Evolutionary conservation across 2,329 filamentous ascomycete species (phyloP).

Genomic region (Xylaria sp.): DNA sequence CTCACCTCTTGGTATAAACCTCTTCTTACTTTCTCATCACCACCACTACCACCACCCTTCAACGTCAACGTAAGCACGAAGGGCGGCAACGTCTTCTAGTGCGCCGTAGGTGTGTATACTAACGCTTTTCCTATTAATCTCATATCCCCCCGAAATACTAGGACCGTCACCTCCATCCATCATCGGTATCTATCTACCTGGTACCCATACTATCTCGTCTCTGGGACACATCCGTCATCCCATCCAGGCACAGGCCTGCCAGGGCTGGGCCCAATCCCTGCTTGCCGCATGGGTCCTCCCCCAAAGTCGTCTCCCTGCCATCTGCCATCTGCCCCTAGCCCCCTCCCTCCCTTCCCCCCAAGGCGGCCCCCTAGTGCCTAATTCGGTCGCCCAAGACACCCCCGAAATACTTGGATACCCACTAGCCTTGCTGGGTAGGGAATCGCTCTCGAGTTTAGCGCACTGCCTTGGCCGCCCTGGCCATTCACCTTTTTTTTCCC

Average conservation of each 20-base stretch:
- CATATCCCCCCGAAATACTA: conserved; percentile 5
- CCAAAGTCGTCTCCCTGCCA: conserved; percentile 15
- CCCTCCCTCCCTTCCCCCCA: conserved; percentile 13
- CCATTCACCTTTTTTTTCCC: conserved; percentile 26
- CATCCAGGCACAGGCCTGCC: conserved; percentile 21
- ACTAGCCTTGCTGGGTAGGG: conserved; percentile 28
- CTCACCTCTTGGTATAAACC: too few species aligned
- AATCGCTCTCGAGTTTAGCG: conserved; percentile 19
- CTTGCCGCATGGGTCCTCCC: conserved; percentile 22
- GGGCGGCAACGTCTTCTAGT: not conserved
- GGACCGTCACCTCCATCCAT: not conserved
- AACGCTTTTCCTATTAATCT: conserved; percentile 12
- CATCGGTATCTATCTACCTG: conserved; percentile 2
- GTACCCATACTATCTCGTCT: conserved; percentile 13
- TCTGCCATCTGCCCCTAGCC: conserved; percentile 17
- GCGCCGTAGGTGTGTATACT: not conserved
- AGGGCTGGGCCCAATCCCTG: conserved; percentile 21
- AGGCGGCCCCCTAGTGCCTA: conserved; percentile 15
- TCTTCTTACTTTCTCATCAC: too few species aligned
- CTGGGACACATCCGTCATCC: conserved; percentile 15
- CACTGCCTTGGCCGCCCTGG: conserved; percentile 24
- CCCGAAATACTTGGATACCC: conserved; percentile 11
- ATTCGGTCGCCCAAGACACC: conserved; percentile 20
- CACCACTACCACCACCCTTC: too few species aligned
- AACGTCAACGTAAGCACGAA: conserved; percentile 3